Percentiles rank a stretch among this genome's conserved stretches.
Evolutionary conservation across 2,329 filamentous ascomycete species (phyloP).

Genomic region (Colletotrichum gigasporum): DNA sequence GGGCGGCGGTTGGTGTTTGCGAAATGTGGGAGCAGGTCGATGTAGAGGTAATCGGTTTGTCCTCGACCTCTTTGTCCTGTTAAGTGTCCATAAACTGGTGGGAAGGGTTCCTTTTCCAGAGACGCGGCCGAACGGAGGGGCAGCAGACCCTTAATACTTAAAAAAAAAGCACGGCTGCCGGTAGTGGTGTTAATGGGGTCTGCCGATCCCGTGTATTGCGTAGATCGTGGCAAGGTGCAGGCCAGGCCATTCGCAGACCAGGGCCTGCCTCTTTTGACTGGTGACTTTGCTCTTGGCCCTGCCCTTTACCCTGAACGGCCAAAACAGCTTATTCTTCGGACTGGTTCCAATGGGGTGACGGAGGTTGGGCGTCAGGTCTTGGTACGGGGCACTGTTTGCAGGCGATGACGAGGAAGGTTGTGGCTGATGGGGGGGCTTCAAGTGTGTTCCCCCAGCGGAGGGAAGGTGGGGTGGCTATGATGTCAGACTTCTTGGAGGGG

Average conservation of each 20-base stretch:
- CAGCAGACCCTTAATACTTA: conserved; percentile 12
- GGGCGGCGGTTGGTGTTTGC: not conserved
- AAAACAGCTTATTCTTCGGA: not conserved
- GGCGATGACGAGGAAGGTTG: conserved; percentile 28
- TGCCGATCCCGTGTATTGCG: conserved; percentile 27
- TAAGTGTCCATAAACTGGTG: not conserved
- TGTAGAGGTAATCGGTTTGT: not conserved
- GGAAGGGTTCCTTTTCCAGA: no score
- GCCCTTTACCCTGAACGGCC: not conserved
- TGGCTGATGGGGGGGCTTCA: conserved; percentile 29
- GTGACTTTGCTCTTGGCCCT: not conserved
- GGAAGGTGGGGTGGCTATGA: conserved; percentile 18
- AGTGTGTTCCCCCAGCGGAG: not conserved
- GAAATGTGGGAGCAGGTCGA: no score
- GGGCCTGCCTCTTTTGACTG: not conserved
- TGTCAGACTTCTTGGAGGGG: conserved; percentile 21
- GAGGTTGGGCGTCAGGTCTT: conserved; percentile 14
- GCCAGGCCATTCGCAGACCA: not conserved
- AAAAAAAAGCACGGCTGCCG: not conserved
- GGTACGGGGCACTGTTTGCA: conserved; percentile 25
- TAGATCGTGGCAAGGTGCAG: conserved; percentile 24
- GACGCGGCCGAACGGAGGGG: not conserved
- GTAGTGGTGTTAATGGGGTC: conserved; percentile 5
- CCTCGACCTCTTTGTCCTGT: no score
- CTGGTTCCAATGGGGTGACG: not conserved